These are phyloP conservation scores for Diaporthe ilicicola DNA, from an alignment of 2,329 filamentous ascomycete species.

Conservation along the genomic window DNA sequence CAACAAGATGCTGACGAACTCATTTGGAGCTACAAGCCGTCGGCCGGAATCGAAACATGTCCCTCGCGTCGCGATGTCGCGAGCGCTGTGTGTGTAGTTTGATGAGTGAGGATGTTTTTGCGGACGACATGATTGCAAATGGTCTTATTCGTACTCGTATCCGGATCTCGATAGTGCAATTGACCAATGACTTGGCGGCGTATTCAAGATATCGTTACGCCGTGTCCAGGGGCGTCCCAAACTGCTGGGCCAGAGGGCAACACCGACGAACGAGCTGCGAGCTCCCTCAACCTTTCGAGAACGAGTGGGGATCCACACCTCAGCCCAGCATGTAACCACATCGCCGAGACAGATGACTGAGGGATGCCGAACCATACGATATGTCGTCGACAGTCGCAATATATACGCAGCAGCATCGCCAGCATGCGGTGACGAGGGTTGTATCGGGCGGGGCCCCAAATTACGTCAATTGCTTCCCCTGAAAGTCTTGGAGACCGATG, in stretches of 20 bases:
- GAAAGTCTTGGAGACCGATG: background rate
- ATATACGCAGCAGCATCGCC: background rate
- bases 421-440: slow-evolving; percentile 4
- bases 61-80: slow-evolving; percentile 13
- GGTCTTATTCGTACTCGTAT: slow-evolving; percentile 30
- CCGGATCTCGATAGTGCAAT: background rate
- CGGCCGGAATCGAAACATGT: background rate
- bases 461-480: slow-evolving; percentile 16
- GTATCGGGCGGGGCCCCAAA: slow-evolving; percentile 1
- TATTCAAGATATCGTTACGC: background rate
- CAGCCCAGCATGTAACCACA: slow-evolving; percentile 28
- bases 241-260: slow-evolving; percentile 3
- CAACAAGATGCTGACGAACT: background rate
- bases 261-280: background rate
- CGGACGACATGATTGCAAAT: slow-evolving; percentile 13
- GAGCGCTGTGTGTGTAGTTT: too few relatives aligned
- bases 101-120: background rate
- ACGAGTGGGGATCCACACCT: slow-evolving; percentile 25
- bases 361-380: slow-evolving; percentile 19
- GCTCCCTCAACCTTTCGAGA: slow-evolving; percentile 19
- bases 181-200: slow-evolving; percentile 5
- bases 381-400: background rate
- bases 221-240: background rate
- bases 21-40: background rate
- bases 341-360: background rate